Base-by-base conservation (phyloP, 1,284 basidiomycete genomes). In the Stygiomarasmius scandens region DNA sequence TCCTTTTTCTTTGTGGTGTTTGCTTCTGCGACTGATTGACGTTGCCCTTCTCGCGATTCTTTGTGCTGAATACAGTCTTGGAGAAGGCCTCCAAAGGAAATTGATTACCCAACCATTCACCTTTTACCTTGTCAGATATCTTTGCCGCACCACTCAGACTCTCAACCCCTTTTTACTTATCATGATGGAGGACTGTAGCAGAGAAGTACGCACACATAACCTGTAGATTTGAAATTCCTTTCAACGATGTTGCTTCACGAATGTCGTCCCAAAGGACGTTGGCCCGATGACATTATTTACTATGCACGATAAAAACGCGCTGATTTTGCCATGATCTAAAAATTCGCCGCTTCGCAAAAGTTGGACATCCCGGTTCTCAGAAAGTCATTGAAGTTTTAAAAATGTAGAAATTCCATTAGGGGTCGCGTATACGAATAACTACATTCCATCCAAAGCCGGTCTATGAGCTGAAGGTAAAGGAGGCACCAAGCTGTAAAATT, bases 401-500 rank as follows among this genome's bases (percentile, higher is more conserved):
- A 19, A 41, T n/a, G 38, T n/a, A 41, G 16, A 32, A 49, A 29
- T 49, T 49, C 48, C 48, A 49, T 49, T 49, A 49, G n/a, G n/a
- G 12, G 48, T 32, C 48, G 48, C 32, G 48, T 49, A 32, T 19
- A 29, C 19, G 32, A 16, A 27, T 49, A 49, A 25, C 24, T 52
- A 43, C 41, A 52, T 44, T 49, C 45, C 55, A 56, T 49, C 24
- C 46, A 49, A 44, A 54, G 58, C 61, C 74, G 32, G 48, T 71
- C 77, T 77, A 92, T 59, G 85, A 86, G 68, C 92, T 89, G 65
- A 92, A 92, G 58, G 79, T 78, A 69, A 92, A 82, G 74, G 79
- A 82, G 62, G 89, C 84, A 67, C 90, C 90, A 64, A 92, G 82
- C 83, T 85, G 60, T 6, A 53, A 52, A 41, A 20, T 34, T 2